Evolutionary conservation across 2,329 filamentous ascomycete genomes (phyloP).

Genomic region (Exserohilum rostratum): DNA sequence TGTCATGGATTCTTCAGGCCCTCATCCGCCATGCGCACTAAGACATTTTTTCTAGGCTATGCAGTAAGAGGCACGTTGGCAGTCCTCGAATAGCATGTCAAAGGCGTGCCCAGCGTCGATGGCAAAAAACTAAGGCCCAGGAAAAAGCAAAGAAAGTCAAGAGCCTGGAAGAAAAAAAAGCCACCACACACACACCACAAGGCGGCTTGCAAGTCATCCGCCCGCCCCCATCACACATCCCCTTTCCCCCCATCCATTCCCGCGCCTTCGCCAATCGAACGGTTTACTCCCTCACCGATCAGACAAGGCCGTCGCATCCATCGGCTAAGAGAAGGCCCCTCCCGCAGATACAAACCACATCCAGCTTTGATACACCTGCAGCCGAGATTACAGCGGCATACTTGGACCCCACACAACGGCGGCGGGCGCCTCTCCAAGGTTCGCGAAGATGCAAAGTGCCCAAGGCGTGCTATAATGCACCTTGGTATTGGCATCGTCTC

Average conservation of each 20-base stretch:
- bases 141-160: too few relatives aligned
- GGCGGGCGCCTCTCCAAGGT: too few relatives aligned
- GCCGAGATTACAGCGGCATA: constrained; percentile 10
- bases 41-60: not conserved
- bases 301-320: constrained; percentile 10
- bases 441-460: too few relatives aligned
- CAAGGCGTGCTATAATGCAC: too few relatives aligned
- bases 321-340: constrained; percentile 27
- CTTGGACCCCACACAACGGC: too few relatives aligned
- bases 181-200: too few relatives aligned
- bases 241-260: not conserved
- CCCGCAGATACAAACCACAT: constrained; percentile 14
- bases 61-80: constrained; percentile 4
- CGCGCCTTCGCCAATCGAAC: constrained; percentile 15
- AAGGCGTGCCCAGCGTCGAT: constrained; percentile 2
- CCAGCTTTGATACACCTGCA: constrained; percentile 1
- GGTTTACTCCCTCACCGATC: constrained; percentile 14
- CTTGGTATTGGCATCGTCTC: too few relatives aligned
- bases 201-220: constrained; percentile 5
- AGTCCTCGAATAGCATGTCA: constrained; percentile 8
- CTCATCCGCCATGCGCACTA: not conserved
- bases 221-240: constrained; percentile 6
- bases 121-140: too few relatives aligned
- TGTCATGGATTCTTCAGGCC: not conserved
- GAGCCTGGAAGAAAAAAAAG: too few relatives aligned